A percentile compares a stretch with the other conserved stretches of the same genome.
Conservation (phyloP, 2,329 filamentous ascomycete genomes). For the Fusarium coicis region DNA sequence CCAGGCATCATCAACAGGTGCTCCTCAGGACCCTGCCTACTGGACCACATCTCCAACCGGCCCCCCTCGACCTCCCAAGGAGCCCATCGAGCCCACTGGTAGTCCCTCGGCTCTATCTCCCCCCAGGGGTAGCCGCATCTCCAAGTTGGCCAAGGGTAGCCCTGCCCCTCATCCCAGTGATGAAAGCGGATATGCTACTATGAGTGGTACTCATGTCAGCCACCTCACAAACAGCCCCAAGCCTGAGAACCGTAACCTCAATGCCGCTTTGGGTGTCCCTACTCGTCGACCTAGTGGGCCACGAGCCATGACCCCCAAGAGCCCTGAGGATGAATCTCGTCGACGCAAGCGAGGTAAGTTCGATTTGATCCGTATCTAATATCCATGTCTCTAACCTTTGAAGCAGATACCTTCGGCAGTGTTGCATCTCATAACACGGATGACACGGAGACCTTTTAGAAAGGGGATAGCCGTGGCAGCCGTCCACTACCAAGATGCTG, state of each 20-base stretch:
- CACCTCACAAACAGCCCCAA: slow-evolving; percentile 66
- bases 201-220: slow-evolving; percentile 58
- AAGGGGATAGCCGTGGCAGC: slow-evolving; percentile 1
- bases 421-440: slow-evolving; percentile 50
- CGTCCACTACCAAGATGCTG: slow-evolving; percentile 7
- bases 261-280: slow-evolving; percentile 62
- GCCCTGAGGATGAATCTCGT: slow-evolving; percentile 58
- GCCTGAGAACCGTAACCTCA: slow-evolving; percentile 68
- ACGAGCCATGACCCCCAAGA: slow-evolving; percentile 70
- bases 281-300: slow-evolving; percentile 67
- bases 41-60: slow-evolving; percentile 57
- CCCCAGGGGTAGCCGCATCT: slow-evolving; percentile 59
- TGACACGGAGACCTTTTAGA: slow-evolving; percentile 53
- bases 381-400: slow-evolving; percentile 12
- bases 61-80: slow-evolving; percentile 71
- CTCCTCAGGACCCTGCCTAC: slow-evolving; percentile 53
- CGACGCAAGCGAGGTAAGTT: slow-evolving; percentile 67
- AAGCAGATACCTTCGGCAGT: slow-evolving; percentile 52
- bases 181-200: slow-evolving; percentile 64
- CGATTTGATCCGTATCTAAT: neutral
- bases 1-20: slow-evolving; percentile 53
- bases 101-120: slow-evolving; percentile 56
- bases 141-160: slow-evolving; percentile 64
- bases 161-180: slow-evolving; percentile 67
- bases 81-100: slow-evolving; percentile 62